phyloP scores from a whole-genome alignment of 305 asterid genomes.

The Fraxinus latifolia region DNA sequence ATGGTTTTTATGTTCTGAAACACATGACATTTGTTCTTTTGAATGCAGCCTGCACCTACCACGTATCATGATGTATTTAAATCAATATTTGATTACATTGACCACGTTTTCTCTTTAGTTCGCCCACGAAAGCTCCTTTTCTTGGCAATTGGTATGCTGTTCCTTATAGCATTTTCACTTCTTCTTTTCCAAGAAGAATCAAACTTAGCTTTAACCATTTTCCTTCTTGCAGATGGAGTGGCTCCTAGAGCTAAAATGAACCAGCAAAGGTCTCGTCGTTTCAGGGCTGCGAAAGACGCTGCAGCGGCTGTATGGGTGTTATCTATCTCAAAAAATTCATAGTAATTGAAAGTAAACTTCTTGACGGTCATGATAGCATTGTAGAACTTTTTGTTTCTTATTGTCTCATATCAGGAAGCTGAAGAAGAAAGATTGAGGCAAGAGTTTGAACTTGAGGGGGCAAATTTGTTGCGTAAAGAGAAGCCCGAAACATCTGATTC shows the following conservation, averaged over 20 bases:
- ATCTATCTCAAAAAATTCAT: constrained; percentile 13
- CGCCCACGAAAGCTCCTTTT: constrained; percentile 95
- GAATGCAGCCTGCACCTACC: constrained; percentile 79
- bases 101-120: constrained; percentile 71
- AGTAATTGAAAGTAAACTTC: constrained; percentile 16
- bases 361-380: constrained; percentile 21
- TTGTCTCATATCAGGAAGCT: constrained; percentile 59
- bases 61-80: constrained; percentile 81
- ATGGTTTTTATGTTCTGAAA: not conserved
- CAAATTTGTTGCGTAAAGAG: constrained; percentile 51
- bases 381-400: constrained; percentile 14
- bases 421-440: constrained; percentile 74
- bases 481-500: constrained; percentile 88
- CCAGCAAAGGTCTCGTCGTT: constrained; percentile 96
- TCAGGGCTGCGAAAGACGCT: constrained; percentile 98
- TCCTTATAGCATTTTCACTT: not conserved
- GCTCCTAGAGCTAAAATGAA: constrained; percentile 99
- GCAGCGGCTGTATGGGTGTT: constrained; percentile 74
- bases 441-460: constrained; percentile 67
- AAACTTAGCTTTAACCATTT: constrained; percentile 12
- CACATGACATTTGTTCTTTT: constrained; percentile 23
- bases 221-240: constrained; percentile 71
- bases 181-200: constrained; percentile 11
- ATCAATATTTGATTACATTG: constrained; percentile 82
- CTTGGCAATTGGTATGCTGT: constrained; percentile 84